These are phyloP conservation scores for Blastobotrys indianensis DNA, from an alignment of 1,139 yeast genomes.

Conservation along the genomic window DNA sequence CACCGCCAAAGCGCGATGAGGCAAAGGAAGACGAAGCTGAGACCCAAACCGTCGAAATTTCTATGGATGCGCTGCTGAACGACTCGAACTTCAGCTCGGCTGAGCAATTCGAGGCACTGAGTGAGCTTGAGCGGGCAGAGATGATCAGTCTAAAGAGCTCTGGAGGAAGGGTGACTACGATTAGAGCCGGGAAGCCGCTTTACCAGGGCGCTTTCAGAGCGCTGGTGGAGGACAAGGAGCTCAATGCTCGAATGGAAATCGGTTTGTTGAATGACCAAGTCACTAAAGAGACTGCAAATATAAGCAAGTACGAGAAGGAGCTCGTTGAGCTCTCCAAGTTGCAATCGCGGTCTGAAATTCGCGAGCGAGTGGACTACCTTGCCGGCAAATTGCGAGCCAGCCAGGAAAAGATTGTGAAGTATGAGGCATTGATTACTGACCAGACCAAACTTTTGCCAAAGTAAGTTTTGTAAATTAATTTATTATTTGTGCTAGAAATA, in stretches of 20 bases:
- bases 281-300: slow-evolving; percentile 55
- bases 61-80: slow-evolving; percentile 18
- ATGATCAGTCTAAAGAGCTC: slow-evolving; percentile 62
- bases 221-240: slow-evolving; percentile 51
- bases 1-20: slow-evolving; percentile 6
- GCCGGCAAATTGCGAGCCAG: slow-evolving; percentile 52
- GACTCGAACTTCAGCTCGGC: slow-evolving; percentile 58
- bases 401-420: slow-evolving; percentile 39
- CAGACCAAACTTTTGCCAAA: slow-evolving; percentile 18
- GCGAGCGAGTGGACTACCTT: slow-evolving; percentile 58
- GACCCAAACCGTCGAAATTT: slow-evolving; percentile 7
- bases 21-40: slow-evolving; percentile 5
- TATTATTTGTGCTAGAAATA: no score
- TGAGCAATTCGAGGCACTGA: slow-evolving; percentile 47
- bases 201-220: slow-evolving; percentile 72
- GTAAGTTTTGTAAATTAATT: neutral
- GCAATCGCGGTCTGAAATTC: slow-evolving; percentile 46
- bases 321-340: slow-evolving; percentile 49
- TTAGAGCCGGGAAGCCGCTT: slow-evolving; percentile 79
- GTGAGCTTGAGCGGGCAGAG: slow-evolving; percentile 74
- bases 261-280: slow-evolving; percentile 52
- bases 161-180: slow-evolving; percentile 63
- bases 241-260: slow-evolving; percentile 60
- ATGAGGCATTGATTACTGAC: slow-evolving; percentile 33
- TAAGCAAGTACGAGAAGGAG: slow-evolving; percentile 64